Percentiles rank a stretch among this genome's conserved stretches.
phyloP scores from a whole-genome alignment of 2,329 filamentous ascomycete species.

The Elsinoe batatas region DNA sequence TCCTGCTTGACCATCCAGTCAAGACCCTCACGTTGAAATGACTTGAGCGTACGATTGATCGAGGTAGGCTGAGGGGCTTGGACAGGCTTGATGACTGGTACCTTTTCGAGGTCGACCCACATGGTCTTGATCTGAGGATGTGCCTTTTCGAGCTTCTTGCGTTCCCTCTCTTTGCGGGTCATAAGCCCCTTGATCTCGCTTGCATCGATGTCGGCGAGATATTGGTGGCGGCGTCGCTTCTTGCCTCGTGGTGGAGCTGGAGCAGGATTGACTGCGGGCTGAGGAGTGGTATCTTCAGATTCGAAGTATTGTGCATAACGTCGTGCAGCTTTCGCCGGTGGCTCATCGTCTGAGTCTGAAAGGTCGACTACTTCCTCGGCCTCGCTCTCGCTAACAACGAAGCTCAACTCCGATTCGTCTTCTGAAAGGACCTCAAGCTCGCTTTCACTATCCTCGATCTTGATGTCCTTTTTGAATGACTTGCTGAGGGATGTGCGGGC shows the following conservation, averaged over 20 bases:
- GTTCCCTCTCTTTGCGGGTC: conserved; percentile 37
- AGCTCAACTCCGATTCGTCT: conserved; percentile 23
- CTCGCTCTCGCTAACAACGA: conserved; percentile 25
- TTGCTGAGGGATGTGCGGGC: conserved; percentile 20
- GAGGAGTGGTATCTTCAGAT: not conserved
- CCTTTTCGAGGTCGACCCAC: conserved; percentile 67
- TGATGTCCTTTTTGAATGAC: conserved; percentile 22
- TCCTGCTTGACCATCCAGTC: conserved; percentile 95
- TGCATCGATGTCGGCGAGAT: conserved; percentile 18
- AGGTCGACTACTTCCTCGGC: conserved; percentile 21
- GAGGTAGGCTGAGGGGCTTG: conserved; percentile 60
- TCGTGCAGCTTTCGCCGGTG: conserved; percentile 14
- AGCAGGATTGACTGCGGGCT: conserved; percentile 13
- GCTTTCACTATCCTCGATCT: conserved; percentile 31
- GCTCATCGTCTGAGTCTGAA: conserved; percentile 25
- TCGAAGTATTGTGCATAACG: not conserved
- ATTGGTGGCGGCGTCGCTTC: conserved; percentile 12
- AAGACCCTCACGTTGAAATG: conserved; percentile 86
- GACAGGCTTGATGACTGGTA: conserved; percentile 55
- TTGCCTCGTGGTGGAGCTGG: conserved; percentile 11
- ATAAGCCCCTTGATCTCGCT: conserved; percentile 17
- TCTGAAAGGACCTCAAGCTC: conserved; percentile 27
- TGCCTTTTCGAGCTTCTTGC: conserved; percentile 58
- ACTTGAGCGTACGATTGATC: conserved; percentile 78
- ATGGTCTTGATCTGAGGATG: conserved; percentile 75